Evolutionary conservation across 2,329 filamentous ascomycete species (phyloP), one percentile per base, ranked within the genome.

Genomic region (Botrytis hyacinthi): DNA sequence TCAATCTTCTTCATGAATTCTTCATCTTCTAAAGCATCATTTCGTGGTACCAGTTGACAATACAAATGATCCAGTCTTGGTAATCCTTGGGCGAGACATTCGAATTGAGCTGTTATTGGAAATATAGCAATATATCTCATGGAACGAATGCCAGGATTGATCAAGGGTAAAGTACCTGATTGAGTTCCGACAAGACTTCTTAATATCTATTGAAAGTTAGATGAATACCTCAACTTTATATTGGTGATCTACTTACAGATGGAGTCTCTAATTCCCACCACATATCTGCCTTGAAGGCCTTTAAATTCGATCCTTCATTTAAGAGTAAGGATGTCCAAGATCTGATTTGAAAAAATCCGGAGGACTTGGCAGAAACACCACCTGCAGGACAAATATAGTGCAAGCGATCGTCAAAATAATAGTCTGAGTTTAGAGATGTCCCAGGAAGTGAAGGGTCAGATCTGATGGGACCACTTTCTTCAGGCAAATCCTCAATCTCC

Each of bases 261-360:
- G 80, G 79, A 46, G 91, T 87, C 1, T 86, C 84, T 62, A 89
- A 89, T 51, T 90, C 84, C 78, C 91, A 93, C 82, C 91, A 93
- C 78, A 93, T 90, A 80, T 93, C 92, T 6, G 88, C 90, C 65
- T 74, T 72, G 69, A 87, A 95, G 9, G 89, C 91, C 73, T 86
- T 86, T n/a, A 92, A 86, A 7, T 89, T 93, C 0, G 91, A 93
- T 14, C 92, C 91, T 82, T 95, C 92, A 80, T 95, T 95, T 76
- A 94, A 87, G 2, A 87, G 83, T 0, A 94, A 78, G 29, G 87
- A 86, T 0, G 85, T 86, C 92, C 93, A 95, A 2, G 87, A 87
- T 35, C 78, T 67, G 51, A 78, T 72, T 20, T 76, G 62, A 54
- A 80, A 79, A 1, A 80, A 51, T 14, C 68, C 46, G 4, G 70